phyloP scores from a whole-genome alignment of 78 protist species.

The Dictyostelium discoideum region dicty_2.7 NC_007088.5:957501-958000 shows the following conservation, averaged over 20 bases:
- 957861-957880: not conserved
- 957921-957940: conserved; percentile 14
- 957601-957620: not conserved
- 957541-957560: conserved; percentile 61
- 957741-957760: conserved; percentile 54
- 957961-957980: not conserved
- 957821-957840: conserved; percentile 48
- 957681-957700: not conserved
- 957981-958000: not conserved
- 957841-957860: not conserved
- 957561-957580: conserved; percentile 59
- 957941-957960: conserved; percentile 11
- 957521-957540: not conserved
- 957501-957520: not conserved
- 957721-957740: conserved; percentile 55
- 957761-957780: conserved; percentile 69
- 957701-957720: conserved; percentile 69
- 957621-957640: not conserved
- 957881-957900: not conserved
- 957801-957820: conserved; percentile 29
- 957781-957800: conserved; percentile 46
- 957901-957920: not conserved
- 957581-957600: conserved; percentile 50
- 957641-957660: not conserved
- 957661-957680: not conserved